Percentiles rank a stretch among this genome's conserved stretches.
Conservation (phyloP, 768 basidiomycete genomes). For the Lactarius evosmus region DNA sequence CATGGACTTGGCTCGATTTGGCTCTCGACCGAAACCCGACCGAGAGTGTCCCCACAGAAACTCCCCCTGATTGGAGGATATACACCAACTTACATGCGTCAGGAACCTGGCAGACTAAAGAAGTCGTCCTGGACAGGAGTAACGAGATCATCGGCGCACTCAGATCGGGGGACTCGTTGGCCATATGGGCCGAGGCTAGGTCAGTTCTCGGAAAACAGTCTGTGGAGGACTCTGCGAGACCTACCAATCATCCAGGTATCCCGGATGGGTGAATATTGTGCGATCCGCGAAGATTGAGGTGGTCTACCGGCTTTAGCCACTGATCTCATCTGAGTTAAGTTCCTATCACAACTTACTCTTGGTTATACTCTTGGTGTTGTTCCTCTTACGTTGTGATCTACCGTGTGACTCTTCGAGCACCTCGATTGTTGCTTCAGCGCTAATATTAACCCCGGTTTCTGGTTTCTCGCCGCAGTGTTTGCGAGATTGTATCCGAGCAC, state of each 20-base stretch:
- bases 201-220: background rate
- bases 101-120: background rate
- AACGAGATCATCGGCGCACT: background rate
- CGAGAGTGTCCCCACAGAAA: background rate
- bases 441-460: background rate
- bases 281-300: conserved; percentile 6
- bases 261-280: conserved; percentile 1
- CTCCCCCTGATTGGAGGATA: background rate
- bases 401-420: background rate
- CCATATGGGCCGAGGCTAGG: conserved; percentile 1
- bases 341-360: background rate
- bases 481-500: background rate
- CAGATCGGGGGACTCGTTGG: background rate
- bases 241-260: background rate
- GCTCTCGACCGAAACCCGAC: background rate
- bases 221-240: background rate
- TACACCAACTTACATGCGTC: conserved; percentile 2
- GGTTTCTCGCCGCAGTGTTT: background rate
- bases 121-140: background rate
- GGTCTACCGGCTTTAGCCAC: background rate
- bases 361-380: background rate
- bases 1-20: conserved; percentile 8
- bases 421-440: background rate
- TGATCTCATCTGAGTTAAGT: background rate
- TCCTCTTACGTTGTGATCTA: background rate